Base-by-base conservation (phyloP, 352 stramenopile genomes). In the Phytopythium delawarense region DNA sequence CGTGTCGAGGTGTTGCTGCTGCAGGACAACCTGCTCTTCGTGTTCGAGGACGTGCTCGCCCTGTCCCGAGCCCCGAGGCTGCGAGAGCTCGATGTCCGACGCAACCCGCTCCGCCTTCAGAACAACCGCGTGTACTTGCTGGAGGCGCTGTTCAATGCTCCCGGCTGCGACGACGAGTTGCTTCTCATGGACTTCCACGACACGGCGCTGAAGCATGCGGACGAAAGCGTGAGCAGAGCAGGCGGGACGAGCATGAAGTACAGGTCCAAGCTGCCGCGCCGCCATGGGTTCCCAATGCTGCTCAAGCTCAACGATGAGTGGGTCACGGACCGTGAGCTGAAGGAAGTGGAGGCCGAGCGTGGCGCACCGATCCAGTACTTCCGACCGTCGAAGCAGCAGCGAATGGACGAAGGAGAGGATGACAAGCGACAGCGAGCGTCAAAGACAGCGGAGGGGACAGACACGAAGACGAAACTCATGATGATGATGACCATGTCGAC, bases 71-170 rank as follows among this genome's bases (percentile, higher is more conserved):
- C 69, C 1, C 71, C 76, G 48, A 65, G 78, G n/a, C 59, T 93
- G 9, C 70, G 76, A 18, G 78, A 89, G 32, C 70, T 93, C 23
- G 71, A 91, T 50, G 15, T 90, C 16, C 50, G 57, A 13, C 52
- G 67, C 9, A 93, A 93, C 56, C 81, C 84, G 0, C 66, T 93
- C 34, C 77, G 81, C 1, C 62, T 93, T 9, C 63, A 78, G 21
- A 66, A 75, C 49, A 90, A 93, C 58, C 78, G 81, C 21, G 56
- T 93, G 20, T 93, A 93, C 58, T 63, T 90, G 25, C 67, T 93
- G 3, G 81, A 93, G 23, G 65, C 74, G 23, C 42, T 76, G 18
- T 84, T 86, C 12, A 52, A 66, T 0, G 59, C 75, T 9, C n/a
- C 60, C 0, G 59, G 54, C 21, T 63, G 75, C 21, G 66, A 78